Evolutionary conservation across 441 rosid genomes (phyloP).

Genomic region (Adansonia rubrostipa): DNA sequence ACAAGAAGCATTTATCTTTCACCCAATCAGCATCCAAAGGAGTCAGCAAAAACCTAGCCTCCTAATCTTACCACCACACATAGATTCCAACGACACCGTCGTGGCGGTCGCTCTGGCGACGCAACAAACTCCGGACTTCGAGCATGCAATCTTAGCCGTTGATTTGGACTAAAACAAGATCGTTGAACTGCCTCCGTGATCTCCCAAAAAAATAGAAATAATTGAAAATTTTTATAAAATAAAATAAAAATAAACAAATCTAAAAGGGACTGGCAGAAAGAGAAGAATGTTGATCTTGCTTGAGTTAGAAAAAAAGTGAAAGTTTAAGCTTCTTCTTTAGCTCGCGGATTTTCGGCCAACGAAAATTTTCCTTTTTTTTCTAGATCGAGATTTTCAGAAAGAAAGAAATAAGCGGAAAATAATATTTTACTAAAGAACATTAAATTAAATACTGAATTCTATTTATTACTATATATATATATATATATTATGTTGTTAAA

Average conservation of each 20-base stretch:
- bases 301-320: background rate
- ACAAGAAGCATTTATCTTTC: constrained; percentile 75
- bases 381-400: constrained; percentile 39
- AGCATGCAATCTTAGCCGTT: constrained; percentile 40
- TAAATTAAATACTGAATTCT: background rate
- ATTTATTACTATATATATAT: too few species aligned
- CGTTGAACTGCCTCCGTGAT: constrained; percentile 21
- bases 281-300: constrained; percentile 19
- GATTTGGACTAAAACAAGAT: constrained; percentile 28
- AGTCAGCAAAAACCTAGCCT: constrained; percentile 35
- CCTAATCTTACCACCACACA: constrained; percentile 50
- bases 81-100: constrained; percentile 40
- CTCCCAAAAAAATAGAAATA: background rate
- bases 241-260: background rate
- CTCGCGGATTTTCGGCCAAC: constrained; percentile 28
- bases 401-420: constrained; percentile 16
- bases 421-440: background rate
- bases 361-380: background rate
- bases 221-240: background rate
- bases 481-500: background rate
- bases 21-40: constrained; percentile 48
- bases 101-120: constrained; percentile 23
- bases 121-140: constrained; percentile 17
- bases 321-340: constrained; percentile 21
- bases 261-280: constrained; percentile 7